Base-by-base conservation (phyloP, 2,329 filamentous ascomycete genomes). In the Pseudogymnoascus sp. region DNA sequence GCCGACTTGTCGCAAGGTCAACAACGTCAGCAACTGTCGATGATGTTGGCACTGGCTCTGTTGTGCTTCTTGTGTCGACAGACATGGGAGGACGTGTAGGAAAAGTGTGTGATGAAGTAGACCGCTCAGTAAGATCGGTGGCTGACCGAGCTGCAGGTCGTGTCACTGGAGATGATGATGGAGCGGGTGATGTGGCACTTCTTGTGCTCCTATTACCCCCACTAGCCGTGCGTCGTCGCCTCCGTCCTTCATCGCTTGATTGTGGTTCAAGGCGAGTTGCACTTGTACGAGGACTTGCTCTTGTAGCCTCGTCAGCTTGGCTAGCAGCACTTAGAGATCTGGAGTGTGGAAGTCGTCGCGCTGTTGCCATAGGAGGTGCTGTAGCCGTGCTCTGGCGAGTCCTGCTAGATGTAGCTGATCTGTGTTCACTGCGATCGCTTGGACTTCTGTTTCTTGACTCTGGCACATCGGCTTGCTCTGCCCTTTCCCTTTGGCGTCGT, bases 401-500 rank as follows among this genome's bases (percentile, higher is more conserved):
- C 29, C 33, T 53, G 21, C 33, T 33, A 11, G 61, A 29, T 37
- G 26, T 53, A 17, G 26, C 44, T 26, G 61, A 62, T 35, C 61
- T 59, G 13, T 21, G 35, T 35, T 62, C 33, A 65, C 70, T 68
- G 7, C 66, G 67, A 38, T 72, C 71, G 72, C 68, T 77, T 77
- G 65, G 63, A 50, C 75, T 80, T 65, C 79, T 79, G 68, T 79
- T 76, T 10, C 75, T 73, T 19, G 77, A 70, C 69, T 83, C 80
- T 29, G 67, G 26, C 13, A 7, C 15, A 60, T 17, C 35, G 10
- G 5, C 59, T 40, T 77, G 76, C 11, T 83, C 79, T n/a, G 79
- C 73, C 64, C 84, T 78, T 65, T 87, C 85, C 46, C 82, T 83
- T 71, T 96, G 91, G 31, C 91, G 82, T 65, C 90, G 83, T 64